Evolutionary conservation across 179 eudicot species (phyloP).

Genomic region (Beta corolliflora): DNA sequence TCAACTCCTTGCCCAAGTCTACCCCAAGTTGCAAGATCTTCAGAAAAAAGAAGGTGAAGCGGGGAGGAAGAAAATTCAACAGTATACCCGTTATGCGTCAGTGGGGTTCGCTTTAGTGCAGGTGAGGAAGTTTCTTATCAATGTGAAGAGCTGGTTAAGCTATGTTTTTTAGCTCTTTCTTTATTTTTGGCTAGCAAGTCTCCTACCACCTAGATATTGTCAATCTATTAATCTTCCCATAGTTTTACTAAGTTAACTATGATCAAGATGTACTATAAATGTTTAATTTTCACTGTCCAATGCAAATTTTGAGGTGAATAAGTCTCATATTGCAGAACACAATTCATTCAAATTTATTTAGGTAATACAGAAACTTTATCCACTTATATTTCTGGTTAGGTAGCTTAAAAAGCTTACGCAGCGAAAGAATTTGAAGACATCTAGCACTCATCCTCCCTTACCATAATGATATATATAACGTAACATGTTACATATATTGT

Average conservation of each 20-base stretch:
- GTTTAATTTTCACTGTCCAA: neutral
- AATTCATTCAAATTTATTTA: neutral
- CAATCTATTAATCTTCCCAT: neutral
- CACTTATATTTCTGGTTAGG: neutral
- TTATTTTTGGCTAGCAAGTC: neutral
- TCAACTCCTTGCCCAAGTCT: conserved; percentile 93
- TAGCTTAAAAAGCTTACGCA: neutral
- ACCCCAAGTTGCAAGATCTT: conserved; percentile 96
- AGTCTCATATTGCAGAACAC: neutral
- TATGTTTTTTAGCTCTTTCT: neutral
- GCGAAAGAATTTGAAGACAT: neutral
- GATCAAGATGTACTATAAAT: neutral
- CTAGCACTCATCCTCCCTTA: neutral
- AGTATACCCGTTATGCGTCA: conserved; percentile 97
- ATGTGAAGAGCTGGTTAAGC: neutral
- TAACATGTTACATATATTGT: neutral
- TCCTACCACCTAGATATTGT: neutral
- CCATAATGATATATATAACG: neutral
- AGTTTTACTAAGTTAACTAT: neutral
- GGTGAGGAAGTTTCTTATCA: conserved; percentile 42
- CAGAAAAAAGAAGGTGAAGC: conserved; percentile 99
- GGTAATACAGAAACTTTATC: neutral
- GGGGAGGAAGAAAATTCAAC: conserved; percentile 90
- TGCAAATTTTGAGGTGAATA: neutral
- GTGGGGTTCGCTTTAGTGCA: conserved; percentile 98